Evolutionary conservation across 805 yeast species (phyloP).

Genomic region (Candida railenensis): DNA sequence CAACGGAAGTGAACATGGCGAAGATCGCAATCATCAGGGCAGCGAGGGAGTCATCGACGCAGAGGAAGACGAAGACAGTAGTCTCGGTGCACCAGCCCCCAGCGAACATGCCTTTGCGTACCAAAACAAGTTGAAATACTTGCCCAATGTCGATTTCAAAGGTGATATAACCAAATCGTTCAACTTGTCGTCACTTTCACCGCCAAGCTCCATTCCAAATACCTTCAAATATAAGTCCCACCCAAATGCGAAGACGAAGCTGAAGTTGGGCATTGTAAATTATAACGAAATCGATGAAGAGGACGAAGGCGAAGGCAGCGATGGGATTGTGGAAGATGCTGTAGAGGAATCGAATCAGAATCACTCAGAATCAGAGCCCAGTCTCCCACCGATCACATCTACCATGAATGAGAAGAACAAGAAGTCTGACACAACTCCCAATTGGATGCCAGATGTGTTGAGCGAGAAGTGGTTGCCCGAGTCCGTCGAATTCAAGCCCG

Average conservation of each 20-base stretch:
- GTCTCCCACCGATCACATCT: constrained; percentile 15
- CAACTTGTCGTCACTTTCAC: constrained; percentile 9
- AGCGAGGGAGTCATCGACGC: not conserved
- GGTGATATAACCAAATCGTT: constrained; percentile 10
- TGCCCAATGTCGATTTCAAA: constrained; percentile 31
- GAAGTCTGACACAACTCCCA: constrained; percentile 25
- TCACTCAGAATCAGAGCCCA: not conserved
- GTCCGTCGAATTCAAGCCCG: not conserved
- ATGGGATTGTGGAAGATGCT: constrained; percentile 5
- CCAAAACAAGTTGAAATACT: constrained; percentile 32
- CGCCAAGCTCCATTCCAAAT: constrained; percentile 36
- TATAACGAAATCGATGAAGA: not conserved
- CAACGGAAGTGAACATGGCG: not conserved
- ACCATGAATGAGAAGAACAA: constrained; percentile 15
- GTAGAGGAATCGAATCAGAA: not conserved
- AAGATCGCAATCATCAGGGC: not conserved
- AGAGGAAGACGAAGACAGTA: not conserved
- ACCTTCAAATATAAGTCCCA: constrained; percentile 45
- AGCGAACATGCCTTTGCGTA: constrained; percentile 14
- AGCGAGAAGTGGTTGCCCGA: constrained; percentile 31
- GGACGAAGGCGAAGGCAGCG: not conserved
- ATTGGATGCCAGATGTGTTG: constrained; percentile 44
- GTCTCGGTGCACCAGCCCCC: constrained; percentile 3
- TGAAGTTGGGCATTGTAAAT: constrained; percentile 20
- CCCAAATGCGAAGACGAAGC: constrained; percentile 42